Base-by-base conservation (phyloP, 1,284 basidiomycete species). In the Boletus hoseneyae region DNA sequence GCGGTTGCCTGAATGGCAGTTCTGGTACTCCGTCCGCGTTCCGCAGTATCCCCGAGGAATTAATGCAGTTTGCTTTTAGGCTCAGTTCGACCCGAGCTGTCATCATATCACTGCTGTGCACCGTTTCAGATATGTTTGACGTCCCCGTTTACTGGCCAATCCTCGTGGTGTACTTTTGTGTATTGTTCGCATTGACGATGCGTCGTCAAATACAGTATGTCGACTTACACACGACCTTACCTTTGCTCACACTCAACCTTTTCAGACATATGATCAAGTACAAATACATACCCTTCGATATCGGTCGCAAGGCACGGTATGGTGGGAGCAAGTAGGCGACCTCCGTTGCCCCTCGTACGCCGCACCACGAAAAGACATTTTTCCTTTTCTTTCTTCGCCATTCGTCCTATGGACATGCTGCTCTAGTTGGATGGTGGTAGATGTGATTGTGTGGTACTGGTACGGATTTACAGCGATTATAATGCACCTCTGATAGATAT, bases 81-180 rank as follows among this genome's bases (percentile, higher is more conserved):
- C 79, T 97, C 47, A 93, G 92, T 8, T 80, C 93, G 1, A 99
- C 95, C 5, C 87, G 93, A 50, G 94, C 97, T 6, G 90, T 90
- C 19, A 46, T 89, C 15, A 70, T 99, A 49, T 88, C 93, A 5
- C 67, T 97, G 41, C 70, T 87, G 47, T 87, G 87, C 67, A 92
- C 94, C 4, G 73, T 86, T 53, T 94, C 87, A 25, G 79, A 86
- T 42, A 68, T 82, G 34, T 96, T 96, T 61, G 94, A 98, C 67
- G 87, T 98, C 16, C 96, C 96, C 11, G 96, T 99, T 19, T 98
- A 97, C 72, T 98, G 96, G 93, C 94, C 94, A 11, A 97, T 98
- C 70, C 80, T 97, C 42, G 84, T 98, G 59, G 77, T 97, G 60
- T 97, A 97, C 75, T 93, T 94, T 76, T 84, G 87, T 68, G 83